Evolutionary conservation across 257 asterid genomes (phyloP).

Genomic region (Nicotiana undulata): DNA sequence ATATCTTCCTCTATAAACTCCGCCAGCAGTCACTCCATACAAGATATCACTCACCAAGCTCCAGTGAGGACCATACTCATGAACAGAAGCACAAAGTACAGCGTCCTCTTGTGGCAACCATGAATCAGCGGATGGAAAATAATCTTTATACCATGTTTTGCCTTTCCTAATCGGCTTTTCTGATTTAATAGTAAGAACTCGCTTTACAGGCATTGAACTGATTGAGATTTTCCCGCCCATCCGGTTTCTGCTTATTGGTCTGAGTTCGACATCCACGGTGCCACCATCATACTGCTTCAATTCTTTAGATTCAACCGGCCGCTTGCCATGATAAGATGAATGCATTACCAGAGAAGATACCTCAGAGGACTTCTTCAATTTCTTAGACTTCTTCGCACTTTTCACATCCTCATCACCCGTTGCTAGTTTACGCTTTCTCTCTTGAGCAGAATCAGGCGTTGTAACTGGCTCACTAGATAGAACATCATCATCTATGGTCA

Average conservation of each 20-base stretch:
- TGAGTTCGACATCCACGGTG: slow-evolving; percentile 42
- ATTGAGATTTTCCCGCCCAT: slow-evolving; percentile 61
- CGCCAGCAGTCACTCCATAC: slow-evolving; percentile 70
- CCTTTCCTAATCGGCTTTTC: slow-evolving; percentile 77
- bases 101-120: slow-evolving; percentile 93
- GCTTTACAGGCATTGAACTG: slow-evolving; percentile 58
- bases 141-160: slow-evolving; percentile 50
- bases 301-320: slow-evolving; percentile 43
- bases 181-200: slow-evolving; percentile 58
- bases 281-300: slow-evolving; percentile 37
- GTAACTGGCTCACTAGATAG: slow-evolving; percentile 46
- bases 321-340: slow-evolving; percentile 41
- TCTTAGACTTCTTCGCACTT: slow-evolving; percentile 58
- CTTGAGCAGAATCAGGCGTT: slow-evolving; percentile 51
- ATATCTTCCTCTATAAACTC: slow-evolving; percentile 71
- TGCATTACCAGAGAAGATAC: slow-evolving; percentile 14
- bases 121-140: slow-evolving; percentile 59
- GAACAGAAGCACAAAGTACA: slow-evolving; percentile 64
- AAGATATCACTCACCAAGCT: slow-evolving; percentile 71
- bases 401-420: slow-evolving; percentile 49
- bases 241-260: slow-evolving; percentile 53
- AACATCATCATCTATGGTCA: slow-evolving; percentile 56
- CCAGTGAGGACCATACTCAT: slow-evolving; percentile 95
- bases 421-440: slow-evolving; percentile 54
- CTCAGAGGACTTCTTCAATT: slow-evolving; percentile 48